These are phyloP conservation scores for Malus hybrid DNA, from an alignment of 331 rosid species.

Conservation along the genomic window DNA sequence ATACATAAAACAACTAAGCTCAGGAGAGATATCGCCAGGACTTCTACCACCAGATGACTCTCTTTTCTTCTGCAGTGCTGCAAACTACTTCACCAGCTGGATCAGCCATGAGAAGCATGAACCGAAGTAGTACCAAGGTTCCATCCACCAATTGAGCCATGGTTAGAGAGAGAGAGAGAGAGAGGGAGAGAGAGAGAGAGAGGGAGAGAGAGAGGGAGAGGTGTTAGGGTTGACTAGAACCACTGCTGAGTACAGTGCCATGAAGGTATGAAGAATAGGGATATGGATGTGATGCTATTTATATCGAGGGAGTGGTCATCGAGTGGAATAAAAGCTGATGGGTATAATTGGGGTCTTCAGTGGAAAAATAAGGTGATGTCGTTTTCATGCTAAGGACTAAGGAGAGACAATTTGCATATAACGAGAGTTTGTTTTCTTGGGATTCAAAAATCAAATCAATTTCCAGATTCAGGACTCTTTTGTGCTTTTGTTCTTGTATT, in stretches of 20 bases:
- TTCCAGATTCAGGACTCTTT: background rate
- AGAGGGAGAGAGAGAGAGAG: background rate
- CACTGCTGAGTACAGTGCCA: constrained; percentile 2
- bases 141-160: constrained; percentile 20
- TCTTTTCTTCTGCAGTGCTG: background rate
- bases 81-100: background rate
- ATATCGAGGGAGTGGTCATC: background rate
- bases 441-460: constrained; percentile 34
- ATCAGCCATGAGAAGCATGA: constrained; percentile 7
- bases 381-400: constrained; percentile 26
- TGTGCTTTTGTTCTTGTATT: constrained; percentile 1
- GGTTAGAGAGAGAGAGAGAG: constrained; percentile 1
- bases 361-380: constrained; percentile 59
- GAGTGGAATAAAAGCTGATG: constrained; percentile 28
- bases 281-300: background rate
- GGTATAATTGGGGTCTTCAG: constrained; percentile 39
- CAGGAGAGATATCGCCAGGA: constrained; percentile 88
- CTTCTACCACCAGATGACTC: constrained; percentile 14
- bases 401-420: constrained; percentile 39
- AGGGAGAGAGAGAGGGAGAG: background rate
- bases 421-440: constrained; percentile 71
- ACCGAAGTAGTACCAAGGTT: background rate
- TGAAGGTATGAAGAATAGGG: background rate
- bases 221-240: constrained; percentile 16
- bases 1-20: constrained; percentile 47